A percentile compares a stretch with the other conserved stretches of the same genome.
Conservation (phyloP, 768 basidiomycete genomes). For the Sutorius australiensis region DNA sequence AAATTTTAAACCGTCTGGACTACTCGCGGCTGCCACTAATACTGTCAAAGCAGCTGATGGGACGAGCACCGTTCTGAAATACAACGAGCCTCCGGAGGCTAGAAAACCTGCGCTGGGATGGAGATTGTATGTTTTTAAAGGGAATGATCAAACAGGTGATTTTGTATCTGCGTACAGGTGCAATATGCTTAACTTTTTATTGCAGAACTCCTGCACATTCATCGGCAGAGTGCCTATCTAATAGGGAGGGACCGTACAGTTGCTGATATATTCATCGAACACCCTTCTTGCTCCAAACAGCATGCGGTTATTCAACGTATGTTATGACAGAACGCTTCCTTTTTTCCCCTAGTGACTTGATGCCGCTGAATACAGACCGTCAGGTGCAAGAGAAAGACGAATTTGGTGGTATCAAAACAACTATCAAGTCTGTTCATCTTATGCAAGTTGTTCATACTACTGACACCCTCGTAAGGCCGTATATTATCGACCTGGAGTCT, state of each 20-base stretch:
- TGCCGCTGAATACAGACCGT: conserved; percentile 50
- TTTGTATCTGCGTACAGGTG: not conserved
- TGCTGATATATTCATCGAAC: conserved; percentile 83
- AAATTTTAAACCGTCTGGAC: conserved; percentile 83
- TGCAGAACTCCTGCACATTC: conserved; percentile 85
- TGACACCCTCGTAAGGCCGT: conserved; percentile 57
- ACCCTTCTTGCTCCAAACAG: conserved; percentile 98
- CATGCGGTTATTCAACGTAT: conserved; percentile 94
- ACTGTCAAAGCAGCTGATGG: conserved; percentile 75
- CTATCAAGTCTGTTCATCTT: conserved; percentile 66
- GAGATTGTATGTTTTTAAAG: conserved; percentile 98
- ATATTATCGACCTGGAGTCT: conserved; percentile 97
- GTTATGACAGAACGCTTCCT: conserved; percentile 20
- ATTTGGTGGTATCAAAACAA: conserved; percentile 71
- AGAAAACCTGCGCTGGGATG: conserved; percentile 86
- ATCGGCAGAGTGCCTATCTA: conserved; percentile 91
- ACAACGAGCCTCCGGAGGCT: conserved; percentile 98
- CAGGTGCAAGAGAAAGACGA: conserved; percentile 85
- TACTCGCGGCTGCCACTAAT: conserved; percentile 95
- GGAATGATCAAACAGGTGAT: conserved; percentile 86
- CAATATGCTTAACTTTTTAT: not conserved
- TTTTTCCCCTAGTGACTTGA: conserved; percentile 1
- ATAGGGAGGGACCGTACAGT: conserved; percentile 87
- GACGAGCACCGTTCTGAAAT: conserved; percentile 84
- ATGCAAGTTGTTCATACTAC: conserved; percentile 1